Base-by-base conservation (phyloP, 2,329 filamentous ascomycete species). In the Onygenales sp. region DNA sequence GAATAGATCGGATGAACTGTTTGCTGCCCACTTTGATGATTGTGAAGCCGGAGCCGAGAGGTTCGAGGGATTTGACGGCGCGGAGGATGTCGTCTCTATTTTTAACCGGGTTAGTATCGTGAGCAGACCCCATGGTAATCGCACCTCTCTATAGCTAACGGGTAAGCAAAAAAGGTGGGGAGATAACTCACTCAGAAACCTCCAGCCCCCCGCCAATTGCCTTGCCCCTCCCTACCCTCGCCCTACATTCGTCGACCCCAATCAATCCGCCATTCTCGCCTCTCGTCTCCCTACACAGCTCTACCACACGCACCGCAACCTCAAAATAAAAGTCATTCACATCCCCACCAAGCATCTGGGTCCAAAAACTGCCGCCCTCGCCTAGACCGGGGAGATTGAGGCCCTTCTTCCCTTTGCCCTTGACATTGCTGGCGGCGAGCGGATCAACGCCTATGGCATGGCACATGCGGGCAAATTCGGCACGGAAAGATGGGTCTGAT, bases 251-350 rank as follows among this genome's bases (percentile, higher is more conserved):
- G 44, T 81, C 76, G 14, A 97, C 80, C 9, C 87, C 87, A 51
- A 98, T 88, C 63, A 98, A 75, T 0, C 93, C 93, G 6, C 93
- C 93, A 67, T 98, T 98, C 71, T 96, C 92, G 3, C 81, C 82
- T 51, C 93, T 78, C 44, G 90, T 96, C 51, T 85, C 83, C 5
- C 89, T 79, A 67, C 93, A 98, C 6, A 96, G 83, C 70, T 97
- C 92, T 5, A 98, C 93, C 0, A 97, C 87, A 49, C 88, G 81
- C n/a, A 97, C 92, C 1, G 90, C 93, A 45, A 98, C 82, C 74
- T 95, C 92, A 70, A 97, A 97, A 74, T 97, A 98, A 67, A 98
- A 98, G 70, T 98, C 93, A 67, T 96, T 95, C 61, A 98, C 91
- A 62, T 85, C 90, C 55, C 87, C 83, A 33, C 93, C 93, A 17